Evolutionary conservation across 257 asterid species (phyloP).

Genomic region (Lycium barbarum): DNA sequence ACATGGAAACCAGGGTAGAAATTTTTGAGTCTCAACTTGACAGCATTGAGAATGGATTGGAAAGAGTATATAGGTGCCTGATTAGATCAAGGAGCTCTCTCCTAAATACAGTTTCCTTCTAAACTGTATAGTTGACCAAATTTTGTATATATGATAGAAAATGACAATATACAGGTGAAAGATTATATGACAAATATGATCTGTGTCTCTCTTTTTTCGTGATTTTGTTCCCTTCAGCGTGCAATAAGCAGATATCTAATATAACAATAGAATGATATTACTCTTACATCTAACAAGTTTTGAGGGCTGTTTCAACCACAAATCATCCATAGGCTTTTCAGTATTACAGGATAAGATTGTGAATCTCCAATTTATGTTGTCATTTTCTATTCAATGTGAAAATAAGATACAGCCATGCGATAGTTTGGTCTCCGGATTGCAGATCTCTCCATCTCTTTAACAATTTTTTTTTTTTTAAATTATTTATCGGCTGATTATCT

Average conservation of each 20-base stretch:
- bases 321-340: neutral
- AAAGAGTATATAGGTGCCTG: neutral
- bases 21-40: constrained; percentile 29
- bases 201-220: neutral
- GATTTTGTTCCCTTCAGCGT: neutral
- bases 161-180: constrained; percentile 11
- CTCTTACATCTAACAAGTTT: neutral
- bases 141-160: neutral
- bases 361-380: neutral
- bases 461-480: neutral
- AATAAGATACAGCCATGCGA: neutral
- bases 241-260: neutral
- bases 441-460: neutral
- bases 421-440: neutral
- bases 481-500: neutral
- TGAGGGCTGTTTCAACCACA: neutral
- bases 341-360: neutral
- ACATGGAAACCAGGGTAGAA: constrained; percentile 30
- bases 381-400: neutral
- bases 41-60: constrained; percentile 24
- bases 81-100: constrained; percentile 20
- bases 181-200: neutral
- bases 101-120: neutral
- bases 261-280: neutral
- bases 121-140: neutral